Conservation (phyloP, 1,139 yeast species). For the Yamadazyma jaroonii region DNA sequence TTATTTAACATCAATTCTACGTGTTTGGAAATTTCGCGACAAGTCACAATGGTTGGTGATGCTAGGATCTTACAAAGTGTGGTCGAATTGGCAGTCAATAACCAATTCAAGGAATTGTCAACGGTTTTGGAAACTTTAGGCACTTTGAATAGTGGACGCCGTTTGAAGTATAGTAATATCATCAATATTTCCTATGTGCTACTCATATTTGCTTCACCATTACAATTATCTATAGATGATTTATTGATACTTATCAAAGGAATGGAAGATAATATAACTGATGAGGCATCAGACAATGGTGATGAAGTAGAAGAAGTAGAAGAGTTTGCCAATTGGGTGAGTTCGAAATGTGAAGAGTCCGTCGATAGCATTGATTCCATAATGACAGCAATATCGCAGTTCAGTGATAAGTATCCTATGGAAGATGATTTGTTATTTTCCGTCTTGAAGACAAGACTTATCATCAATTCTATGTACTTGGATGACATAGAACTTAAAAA, state of each 20-base stretch:
- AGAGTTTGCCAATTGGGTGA: constrained; percentile 21
- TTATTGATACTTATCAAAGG: constrained; percentile 4
- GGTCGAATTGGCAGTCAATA: constrained; percentile 2
- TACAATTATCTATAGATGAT: constrained; percentile 8
- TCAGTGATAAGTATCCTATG: neutral
- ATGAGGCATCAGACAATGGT: constrained; percentile 1
- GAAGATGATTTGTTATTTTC: constrained; percentile 7
- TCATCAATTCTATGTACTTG: constrained; percentile 12
- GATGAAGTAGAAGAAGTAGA: constrained; percentile 18
- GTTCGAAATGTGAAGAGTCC: constrained; percentile 5
- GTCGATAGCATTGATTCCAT: neutral
- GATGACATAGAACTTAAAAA: constrained; percentile 9
- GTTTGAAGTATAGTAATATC: constrained; percentile 5
- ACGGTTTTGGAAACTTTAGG: constrained; percentile 12
- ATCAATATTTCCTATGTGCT: constrained; percentile 7
- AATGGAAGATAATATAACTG: constrained; percentile 3
- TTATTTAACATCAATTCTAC: neutral
- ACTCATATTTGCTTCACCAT: constrained; percentile 14
- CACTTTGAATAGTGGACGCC: constrained; percentile 3
- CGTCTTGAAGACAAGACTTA: constrained; percentile 8
- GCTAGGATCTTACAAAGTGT: constrained; percentile 1
- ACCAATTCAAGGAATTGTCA: neutral
- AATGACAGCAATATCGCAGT: constrained; percentile 17
- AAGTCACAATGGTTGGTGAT: constrained; percentile 1
- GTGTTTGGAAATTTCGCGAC: constrained; percentile 1